Evolutionary conservation across 1,284 basidiomycete genomes (phyloP).

Genomic region (Ceratobasidium theobromae): DNA sequence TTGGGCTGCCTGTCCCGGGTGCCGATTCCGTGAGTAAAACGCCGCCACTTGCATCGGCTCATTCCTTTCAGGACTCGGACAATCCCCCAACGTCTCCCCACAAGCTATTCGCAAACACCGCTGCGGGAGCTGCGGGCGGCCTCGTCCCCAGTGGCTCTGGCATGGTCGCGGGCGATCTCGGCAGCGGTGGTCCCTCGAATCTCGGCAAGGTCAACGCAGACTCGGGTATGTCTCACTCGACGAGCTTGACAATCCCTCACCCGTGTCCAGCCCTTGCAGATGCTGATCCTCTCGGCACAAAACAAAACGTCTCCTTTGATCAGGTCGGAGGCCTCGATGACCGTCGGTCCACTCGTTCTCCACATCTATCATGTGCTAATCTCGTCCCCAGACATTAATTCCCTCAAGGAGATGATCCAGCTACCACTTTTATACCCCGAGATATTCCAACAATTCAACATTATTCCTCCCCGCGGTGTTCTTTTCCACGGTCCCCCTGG

Average conservation of each 20-base stretch:
- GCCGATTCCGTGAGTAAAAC: constrained; percentile 64
- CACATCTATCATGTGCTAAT: constrained; percentile 16
- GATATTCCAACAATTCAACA: constrained; percentile 92
- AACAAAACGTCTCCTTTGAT: constrained; percentile 92
- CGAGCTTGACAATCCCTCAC: constrained; percentile 1
- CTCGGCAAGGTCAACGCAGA: constrained; percentile 80
- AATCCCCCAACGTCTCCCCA: constrained; percentile 62
- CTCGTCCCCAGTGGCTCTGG: constrained; percentile 59
- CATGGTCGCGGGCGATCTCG: constrained; percentile 58
- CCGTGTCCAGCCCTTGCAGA: constrained; percentile 75
- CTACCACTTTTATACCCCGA: constrained; percentile 96
- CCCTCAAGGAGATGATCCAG: constrained; percentile 98
- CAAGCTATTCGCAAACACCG: constrained; percentile 56
- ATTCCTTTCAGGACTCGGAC: constrained; percentile 62
- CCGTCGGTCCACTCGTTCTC: constrained; percentile 56
- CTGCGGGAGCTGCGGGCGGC: constrained; percentile 45
- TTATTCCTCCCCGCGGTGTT: constrained; percentile 95
- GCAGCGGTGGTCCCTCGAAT: constrained; percentile 73
- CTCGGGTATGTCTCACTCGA: constrained; percentile 46
- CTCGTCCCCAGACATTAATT: constrained; percentile 87
- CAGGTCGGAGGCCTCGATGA: constrained; percentile 97
- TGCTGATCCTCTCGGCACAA: constrained; percentile 92
- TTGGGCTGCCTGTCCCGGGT: constrained; percentile 58
- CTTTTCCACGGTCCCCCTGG: constrained; percentile 97
- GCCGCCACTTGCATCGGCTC: constrained; percentile 11